phyloP scores from a whole-genome alignment of 1,139 yeast genomes.

The Nakaseomyces bracarensis region DNA sequence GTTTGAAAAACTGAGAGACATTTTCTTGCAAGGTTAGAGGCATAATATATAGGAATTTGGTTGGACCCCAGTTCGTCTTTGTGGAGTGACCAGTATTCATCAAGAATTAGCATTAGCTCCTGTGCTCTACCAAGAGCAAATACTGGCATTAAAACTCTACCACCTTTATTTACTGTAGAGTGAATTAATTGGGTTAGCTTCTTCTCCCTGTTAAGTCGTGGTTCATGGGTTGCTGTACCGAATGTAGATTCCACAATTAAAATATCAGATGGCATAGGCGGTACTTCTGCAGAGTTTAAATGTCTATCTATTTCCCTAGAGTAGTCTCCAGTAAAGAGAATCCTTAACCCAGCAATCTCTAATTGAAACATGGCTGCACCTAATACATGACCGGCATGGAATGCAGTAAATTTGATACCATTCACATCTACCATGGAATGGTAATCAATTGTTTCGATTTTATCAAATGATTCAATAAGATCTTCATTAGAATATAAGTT shows the following conservation, averaged over 20 bases:
- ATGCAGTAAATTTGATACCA: conserved; percentile 93
- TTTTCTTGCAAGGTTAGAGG: conserved; percentile 86
- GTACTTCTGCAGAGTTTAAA: conserved; percentile 90
- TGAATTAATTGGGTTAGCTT: conserved; percentile 77
- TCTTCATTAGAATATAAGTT: conserved; percentile 86
- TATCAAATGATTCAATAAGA: conserved; percentile 74
- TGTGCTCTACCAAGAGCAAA: conserved; percentile 97
- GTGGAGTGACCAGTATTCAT: conserved; percentile 87
- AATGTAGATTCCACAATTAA: conserved; percentile 92
- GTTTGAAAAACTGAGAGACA: conserved; percentile 98
- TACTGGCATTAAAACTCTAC: conserved; percentile 85
- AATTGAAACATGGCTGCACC: conserved; percentile 98
- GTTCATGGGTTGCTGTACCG: conserved; percentile 96
- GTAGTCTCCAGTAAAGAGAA: conserved; percentile 91
- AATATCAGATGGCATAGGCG: conserved; percentile 81
- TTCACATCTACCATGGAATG: conserved; percentile 86
- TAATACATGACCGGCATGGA: conserved; percentile 96
- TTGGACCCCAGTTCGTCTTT: conserved; percentile 69
- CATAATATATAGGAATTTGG: conserved; percentile 68
- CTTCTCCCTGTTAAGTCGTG: conserved; percentile 74
- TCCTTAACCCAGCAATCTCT: conserved; percentile 86
- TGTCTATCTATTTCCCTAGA: conserved; percentile 95
- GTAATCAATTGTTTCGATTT: conserved; percentile 88
- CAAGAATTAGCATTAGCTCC: conserved; percentile 77
- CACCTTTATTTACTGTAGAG: conserved; percentile 78